Conservation (phyloP, 257 asterid species). For the Solanum chiquidenum region DNA sequence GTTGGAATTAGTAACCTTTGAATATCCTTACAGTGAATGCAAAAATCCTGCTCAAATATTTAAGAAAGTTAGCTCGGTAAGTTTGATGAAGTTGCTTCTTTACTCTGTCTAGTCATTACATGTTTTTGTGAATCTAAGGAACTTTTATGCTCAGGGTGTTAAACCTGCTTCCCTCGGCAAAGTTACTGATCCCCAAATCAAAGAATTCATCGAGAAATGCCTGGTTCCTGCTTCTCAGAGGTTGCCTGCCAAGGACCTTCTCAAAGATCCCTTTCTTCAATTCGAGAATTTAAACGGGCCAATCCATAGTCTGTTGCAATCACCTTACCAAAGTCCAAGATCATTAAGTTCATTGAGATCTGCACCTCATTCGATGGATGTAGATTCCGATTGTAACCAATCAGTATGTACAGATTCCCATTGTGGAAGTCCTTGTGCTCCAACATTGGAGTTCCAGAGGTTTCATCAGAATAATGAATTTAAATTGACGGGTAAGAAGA, state of each 20-base stretch:
- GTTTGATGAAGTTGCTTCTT: slow-evolving; percentile 4
- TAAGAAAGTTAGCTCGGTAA: slow-evolving; percentile 56
- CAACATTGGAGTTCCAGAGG: slow-evolving; percentile 36
- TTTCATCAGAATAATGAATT: slow-evolving; percentile 44
- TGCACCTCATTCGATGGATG: slow-evolving; percentile 56
- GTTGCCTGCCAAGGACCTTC: slow-evolving; percentile 64
- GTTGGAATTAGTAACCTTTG: slow-evolving; percentile 65
- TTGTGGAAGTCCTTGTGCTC: slow-evolving; percentile 26
- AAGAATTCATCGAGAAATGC: slow-evolving; percentile 64
- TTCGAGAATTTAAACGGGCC: slow-evolving; percentile 19
- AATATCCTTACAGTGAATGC: slow-evolving; percentile 73
- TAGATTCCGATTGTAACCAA: slow-evolving; percentile 45
- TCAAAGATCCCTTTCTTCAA: slow-evolving; percentile 54
- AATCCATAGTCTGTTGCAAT: slow-evolving; percentile 11
- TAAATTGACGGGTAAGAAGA: slow-evolving; percentile 47
- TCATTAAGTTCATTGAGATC: slow-evolving; percentile 14
- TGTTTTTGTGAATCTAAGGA: not conserved
- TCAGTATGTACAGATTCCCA: slow-evolving; percentile 31
- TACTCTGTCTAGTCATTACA: not conserved
- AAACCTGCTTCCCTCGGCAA: slow-evolving; percentile 62
- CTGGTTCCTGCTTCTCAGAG: slow-evolving; percentile 51
- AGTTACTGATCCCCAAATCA: slow-evolving; percentile 37
- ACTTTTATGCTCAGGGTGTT: slow-evolving; percentile 34
- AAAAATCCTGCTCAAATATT: slow-evolving; percentile 69
- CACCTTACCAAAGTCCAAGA: slow-evolving; percentile 27